A percentile compares a stretch with the other conserved stretches of the same genome.
These are phyloP conservation scores for Leishmania braziliensis DNA, from an alignment of 208 protist species.

Conservation along the genomic window DNA sequence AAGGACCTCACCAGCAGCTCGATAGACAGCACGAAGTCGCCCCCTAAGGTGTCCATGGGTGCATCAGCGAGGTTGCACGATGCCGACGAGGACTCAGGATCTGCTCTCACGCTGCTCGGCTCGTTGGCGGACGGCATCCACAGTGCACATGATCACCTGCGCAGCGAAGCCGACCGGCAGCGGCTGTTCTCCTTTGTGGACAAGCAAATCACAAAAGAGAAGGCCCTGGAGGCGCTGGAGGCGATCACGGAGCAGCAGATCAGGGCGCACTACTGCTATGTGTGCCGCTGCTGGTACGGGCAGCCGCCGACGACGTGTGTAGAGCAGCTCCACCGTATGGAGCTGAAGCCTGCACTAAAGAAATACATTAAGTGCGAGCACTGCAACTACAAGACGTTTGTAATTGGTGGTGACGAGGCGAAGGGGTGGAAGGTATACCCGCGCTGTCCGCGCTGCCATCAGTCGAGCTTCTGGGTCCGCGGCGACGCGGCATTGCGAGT, in stretches of 20 bases:
- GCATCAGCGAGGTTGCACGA: background rate
- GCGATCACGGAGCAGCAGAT: constrained; percentile 58
- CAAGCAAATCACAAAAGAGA: constrained; percentile 55
- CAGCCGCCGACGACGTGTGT: constrained; percentile 54
- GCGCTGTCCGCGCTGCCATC: constrained; percentile 66
- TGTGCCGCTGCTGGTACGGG: constrained; percentile 65
- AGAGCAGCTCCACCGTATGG: constrained; percentile 50
- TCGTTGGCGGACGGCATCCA: constrained; percentile 39
- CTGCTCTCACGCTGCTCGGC: constrained; percentile 28
- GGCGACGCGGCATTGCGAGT: constrained; percentile 70
- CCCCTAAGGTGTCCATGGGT: background rate
- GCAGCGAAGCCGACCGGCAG: constrained; percentile 37
- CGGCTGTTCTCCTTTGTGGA: constrained; percentile 53
- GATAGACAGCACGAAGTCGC: background rate
- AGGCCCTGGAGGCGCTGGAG: constrained; percentile 55
- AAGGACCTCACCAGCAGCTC: constrained; percentile 3
- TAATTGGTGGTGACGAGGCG: constrained; percentile 61
- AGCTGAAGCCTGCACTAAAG: constrained; percentile 49
- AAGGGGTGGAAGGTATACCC: constrained; percentile 63
- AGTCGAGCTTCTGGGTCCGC: constrained; percentile 43
- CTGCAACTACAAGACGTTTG: constrained; percentile 75
- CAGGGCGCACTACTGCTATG: constrained; percentile 62
- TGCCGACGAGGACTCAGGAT: background rate
- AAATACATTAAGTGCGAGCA: constrained; percentile 77
- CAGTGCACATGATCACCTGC: constrained; percentile 62